These are phyloP conservation scores for Jackrogersella multiformis DNA, from an alignment of 495 filamentous ascomycete species.

Conservation along the genomic window DNA sequence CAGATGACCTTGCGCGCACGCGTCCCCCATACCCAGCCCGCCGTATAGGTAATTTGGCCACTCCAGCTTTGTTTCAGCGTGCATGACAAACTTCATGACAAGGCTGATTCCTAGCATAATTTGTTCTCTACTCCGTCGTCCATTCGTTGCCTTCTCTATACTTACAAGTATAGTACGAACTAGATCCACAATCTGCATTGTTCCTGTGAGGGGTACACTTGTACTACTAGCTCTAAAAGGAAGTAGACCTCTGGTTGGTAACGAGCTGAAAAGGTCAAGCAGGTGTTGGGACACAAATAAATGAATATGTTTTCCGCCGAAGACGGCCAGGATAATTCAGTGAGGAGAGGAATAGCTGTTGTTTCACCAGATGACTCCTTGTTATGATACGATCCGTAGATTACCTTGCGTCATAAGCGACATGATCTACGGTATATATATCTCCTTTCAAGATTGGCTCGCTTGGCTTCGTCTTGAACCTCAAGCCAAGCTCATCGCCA, in stretches of 20 bases:
- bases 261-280: not conserved
- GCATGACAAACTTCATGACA: slow-evolving; percentile 15
- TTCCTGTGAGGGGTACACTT: slow-evolving; percentile 9
- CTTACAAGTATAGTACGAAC: slow-evolving; percentile 6
- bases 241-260: slow-evolving; percentile 3
- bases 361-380: not conserved
- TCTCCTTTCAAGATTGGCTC: slow-evolving; percentile 23
- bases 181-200: not conserved
- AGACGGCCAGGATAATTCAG: not conserved
- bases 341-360: slow-evolving; percentile 9
- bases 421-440: slow-evolving; percentile 9
- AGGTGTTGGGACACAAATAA: not conserved
- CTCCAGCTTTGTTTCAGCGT: slow-evolving; percentile 4
- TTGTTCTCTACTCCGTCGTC: not conserved
- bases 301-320: not conserved
- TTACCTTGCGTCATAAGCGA: slow-evolving; percentile 14
- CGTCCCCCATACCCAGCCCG: slow-evolving; percentile 1
- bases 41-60: slow-evolving; percentile 1
- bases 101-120: slow-evolving; percentile 10
- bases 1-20: slow-evolving; percentile 21
- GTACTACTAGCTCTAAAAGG: slow-evolving; percentile 1
- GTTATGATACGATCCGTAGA: slow-evolving; percentile 25
- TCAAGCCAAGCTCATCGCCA: slow-evolving; percentile 16
- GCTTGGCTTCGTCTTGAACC: slow-evolving; percentile 28
- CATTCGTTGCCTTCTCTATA: not conserved